Conservation (phyloP, 768 basidiomycete species). For the Fistulinella prunicolor region DNA sequence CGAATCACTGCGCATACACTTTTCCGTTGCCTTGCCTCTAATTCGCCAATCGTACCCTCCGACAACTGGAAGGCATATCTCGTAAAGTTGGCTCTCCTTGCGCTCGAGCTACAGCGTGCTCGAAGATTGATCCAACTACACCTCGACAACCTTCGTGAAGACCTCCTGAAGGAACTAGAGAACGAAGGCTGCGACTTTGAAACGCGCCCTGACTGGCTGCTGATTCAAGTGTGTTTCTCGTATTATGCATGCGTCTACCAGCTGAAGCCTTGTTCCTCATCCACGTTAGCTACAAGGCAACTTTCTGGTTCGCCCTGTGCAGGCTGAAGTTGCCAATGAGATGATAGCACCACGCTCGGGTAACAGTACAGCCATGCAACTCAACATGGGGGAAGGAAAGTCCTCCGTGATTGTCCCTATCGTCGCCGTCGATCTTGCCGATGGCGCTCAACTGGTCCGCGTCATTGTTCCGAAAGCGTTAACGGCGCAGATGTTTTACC, state of each 20-base stretch:
- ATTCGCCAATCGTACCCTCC: conserved; percentile 8
- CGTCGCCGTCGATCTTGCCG: conserved; percentile 22
- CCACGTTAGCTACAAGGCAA: conserved; percentile 37
- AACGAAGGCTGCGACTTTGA: conserved; percentile 13
- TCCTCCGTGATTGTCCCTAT: conserved; percentile 39
- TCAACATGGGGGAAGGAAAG: conserved; percentile 29
- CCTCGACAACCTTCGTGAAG: background rate
- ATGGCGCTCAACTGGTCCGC: conserved; percentile 29
- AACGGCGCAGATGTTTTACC: conserved; percentile 29
- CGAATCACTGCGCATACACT: conserved; percentile 17
- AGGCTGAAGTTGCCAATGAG: conserved; percentile 27
- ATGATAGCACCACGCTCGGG: conserved; percentile 31
- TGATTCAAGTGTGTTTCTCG: conserved; percentile 33
- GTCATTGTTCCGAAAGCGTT: conserved; percentile 26
- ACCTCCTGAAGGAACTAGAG: background rate
- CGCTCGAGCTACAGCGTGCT: conserved; percentile 35
- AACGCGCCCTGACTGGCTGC: background rate
- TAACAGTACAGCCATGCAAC: conserved; percentile 41
- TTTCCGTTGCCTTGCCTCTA: conserved; percentile 25
- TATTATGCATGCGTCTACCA: background rate
- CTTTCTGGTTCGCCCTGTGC: conserved; percentile 4
- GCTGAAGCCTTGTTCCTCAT: too few species aligned
- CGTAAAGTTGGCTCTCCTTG: conserved; percentile 24
- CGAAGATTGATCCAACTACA: conserved; percentile 28
- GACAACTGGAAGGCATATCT: conserved; percentile 29